These are phyloP conservation scores for Uncinocarpus reesii DNA, from an alignment of 2,329 filamentous ascomycete species.

Conservation along the genomic window DNA sequence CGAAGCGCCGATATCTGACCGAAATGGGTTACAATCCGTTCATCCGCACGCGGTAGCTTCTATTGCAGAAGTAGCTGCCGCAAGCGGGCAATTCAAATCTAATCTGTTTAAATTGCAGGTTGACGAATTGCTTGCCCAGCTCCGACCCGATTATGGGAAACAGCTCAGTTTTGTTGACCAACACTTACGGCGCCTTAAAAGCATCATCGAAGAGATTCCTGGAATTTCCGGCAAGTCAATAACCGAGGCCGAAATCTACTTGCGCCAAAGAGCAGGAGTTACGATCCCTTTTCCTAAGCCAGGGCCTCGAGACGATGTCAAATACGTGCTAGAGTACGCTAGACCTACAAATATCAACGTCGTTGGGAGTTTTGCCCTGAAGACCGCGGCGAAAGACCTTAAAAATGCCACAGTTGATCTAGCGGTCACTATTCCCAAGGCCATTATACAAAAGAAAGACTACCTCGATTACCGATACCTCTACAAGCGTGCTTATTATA, in stretches of 20 bases:
- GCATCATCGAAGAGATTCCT: slow-evolving; percentile 47
- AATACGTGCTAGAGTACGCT: slow-evolving; percentile 70
- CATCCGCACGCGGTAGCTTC: slow-evolving; percentile 13
- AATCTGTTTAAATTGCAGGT: slow-evolving; percentile 59
- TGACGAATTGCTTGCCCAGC: slow-evolving; percentile 50
- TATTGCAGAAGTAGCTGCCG: slow-evolving; percentile 28
- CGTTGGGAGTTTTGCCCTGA: slow-evolving; percentile 74
- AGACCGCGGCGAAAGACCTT: slow-evolving; percentile 59
- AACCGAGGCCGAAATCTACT: slow-evolving; percentile 55
- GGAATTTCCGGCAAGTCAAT: slow-evolving; percentile 44
- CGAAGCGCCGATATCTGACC: slow-evolving; percentile 16
- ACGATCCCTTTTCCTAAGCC: slow-evolving; percentile 79
- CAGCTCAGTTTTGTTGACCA: slow-evolving; percentile 45
- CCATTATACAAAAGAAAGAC: slow-evolving; percentile 85
- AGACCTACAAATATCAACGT: slow-evolving; percentile 73
- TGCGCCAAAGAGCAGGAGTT: slow-evolving; percentile 55
- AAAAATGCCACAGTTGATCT: slow-evolving; percentile 57
- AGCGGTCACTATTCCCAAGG: slow-evolving; percentile 70
- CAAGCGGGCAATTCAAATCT: slow-evolving; percentile 51
- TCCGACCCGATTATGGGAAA: slow-evolving; percentile 50
- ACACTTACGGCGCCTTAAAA: slow-evolving; percentile 46
- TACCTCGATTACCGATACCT: slow-evolving; percentile 89
- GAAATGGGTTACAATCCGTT: slow-evolving; percentile 12
- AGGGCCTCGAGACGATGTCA: slow-evolving; percentile 60
- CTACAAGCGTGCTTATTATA: slow-evolving; percentile 84